Conservation (phyloP, 768 basidiomycete species). For the Podaxis sp. region DNA sequence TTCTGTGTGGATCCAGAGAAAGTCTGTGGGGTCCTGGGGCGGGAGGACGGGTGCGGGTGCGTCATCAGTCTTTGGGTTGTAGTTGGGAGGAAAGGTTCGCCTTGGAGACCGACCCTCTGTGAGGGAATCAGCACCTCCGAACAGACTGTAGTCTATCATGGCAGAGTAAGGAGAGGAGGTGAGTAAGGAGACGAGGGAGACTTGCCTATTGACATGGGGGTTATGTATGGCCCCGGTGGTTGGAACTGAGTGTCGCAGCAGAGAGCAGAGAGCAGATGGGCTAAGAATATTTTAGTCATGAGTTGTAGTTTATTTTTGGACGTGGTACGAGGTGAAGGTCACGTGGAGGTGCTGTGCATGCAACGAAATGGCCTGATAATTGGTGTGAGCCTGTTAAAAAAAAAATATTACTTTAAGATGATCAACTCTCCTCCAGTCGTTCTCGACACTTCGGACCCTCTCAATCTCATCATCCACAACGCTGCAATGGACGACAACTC, state of each 20-base stretch:
- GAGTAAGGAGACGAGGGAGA: background rate
- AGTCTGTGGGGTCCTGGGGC: constrained; percentile 78
- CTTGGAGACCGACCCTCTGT: constrained; percentile 37
- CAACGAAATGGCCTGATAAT: constrained; percentile 10
- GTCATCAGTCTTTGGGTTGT: background rate
- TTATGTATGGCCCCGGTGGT: background rate
- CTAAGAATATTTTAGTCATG: background rate
- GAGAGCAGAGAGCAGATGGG: background rate
- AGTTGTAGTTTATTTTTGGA: background rate
- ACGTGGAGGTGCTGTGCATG: background rate
- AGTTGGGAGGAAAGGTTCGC: background rate
- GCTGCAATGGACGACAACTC: constrained; percentile 29
- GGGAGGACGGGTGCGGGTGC: background rate
- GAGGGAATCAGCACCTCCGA: constrained; percentile 79
- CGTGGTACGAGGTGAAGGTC: constrained; percentile 4
- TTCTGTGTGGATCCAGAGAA: constrained; percentile 96
- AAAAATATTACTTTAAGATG: too few species aligned
- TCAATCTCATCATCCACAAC: constrained; percentile 54
- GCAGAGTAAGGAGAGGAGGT: background rate
- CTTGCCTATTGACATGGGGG: background rate
- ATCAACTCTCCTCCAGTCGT: background rate
- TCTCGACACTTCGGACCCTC: constrained; percentile 53
- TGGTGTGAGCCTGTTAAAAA: too few species aligned
- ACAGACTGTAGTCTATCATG: constrained; percentile 66
- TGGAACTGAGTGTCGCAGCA: background rate